Percentiles rank a stretch among this genome's conserved stretches.
phyloP scores from a whole-genome alignment of 164 flowering plant genomes.

The Houttuynia cordata region DNA sequence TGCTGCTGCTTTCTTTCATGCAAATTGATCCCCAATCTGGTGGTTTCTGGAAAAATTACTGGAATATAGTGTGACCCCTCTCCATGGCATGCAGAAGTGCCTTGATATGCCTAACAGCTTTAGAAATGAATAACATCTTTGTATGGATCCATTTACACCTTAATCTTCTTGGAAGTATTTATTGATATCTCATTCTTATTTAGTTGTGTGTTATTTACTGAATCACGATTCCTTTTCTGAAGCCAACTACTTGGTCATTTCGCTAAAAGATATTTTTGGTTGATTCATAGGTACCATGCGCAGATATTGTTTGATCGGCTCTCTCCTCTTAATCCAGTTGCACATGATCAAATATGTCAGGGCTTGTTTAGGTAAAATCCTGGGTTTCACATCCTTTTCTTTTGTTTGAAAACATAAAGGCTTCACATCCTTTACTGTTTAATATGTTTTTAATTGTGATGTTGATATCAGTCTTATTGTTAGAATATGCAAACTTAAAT shows the following conservation, averaged over 20 bases:
- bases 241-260: not conserved
- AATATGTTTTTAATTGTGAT: not conserved
- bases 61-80: too few relatives aligned
- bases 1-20: too few relatives aligned
- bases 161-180: not conserved
- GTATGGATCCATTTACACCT: not conserved
- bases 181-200: not conserved
- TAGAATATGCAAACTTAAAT: too few relatives aligned
- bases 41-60: too few relatives aligned
- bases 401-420: too few relatives aligned
- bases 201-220: not conserved
- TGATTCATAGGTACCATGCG: conserved; percentile 76
- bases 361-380: conserved; percentile 70
- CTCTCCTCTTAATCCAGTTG: conserved; percentile 76
- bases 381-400: not conserved
- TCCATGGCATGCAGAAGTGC: too few relatives aligned
- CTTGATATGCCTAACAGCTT: too few relatives aligned
- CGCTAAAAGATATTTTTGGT: not conserved
- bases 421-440: not conserved
- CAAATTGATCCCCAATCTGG: too few relatives aligned
- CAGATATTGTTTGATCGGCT: conserved; percentile 69
- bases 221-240: not conserved
- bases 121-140: too few relatives aligned
- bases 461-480: not conserved
- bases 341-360: conserved; percentile 63